Percentiles rank a stretch among this genome's conserved stretches.
phyloP scores from a whole-genome alignment of 257 asterid species.

The Gentiana straminea region DNA sequence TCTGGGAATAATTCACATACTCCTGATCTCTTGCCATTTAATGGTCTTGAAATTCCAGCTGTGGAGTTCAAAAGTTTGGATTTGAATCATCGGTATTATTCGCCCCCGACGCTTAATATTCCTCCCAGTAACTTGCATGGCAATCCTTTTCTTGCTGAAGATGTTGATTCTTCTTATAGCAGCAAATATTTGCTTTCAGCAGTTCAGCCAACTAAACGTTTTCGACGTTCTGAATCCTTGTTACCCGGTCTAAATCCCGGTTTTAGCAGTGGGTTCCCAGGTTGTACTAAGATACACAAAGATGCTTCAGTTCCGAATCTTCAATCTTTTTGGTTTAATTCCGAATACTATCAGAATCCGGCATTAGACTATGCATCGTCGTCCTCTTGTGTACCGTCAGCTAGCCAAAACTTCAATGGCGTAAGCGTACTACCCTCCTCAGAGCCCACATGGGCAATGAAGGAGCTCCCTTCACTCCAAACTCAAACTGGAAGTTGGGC shows the following conservation, averaged over 20 bases:
- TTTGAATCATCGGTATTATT: constrained; percentile 26
- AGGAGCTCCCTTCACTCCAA: constrained; percentile 99
- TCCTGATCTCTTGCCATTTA: constrained; percentile 28
- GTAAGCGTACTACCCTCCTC: constrained; percentile 62
- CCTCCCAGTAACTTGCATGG: constrained; percentile 32
- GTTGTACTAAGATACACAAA: constrained; percentile 23
- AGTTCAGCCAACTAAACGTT: constrained; percentile 46
- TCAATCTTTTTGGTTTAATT: constrained; percentile 33
- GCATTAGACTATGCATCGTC: constrained; percentile 20
- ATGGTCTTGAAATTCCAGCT: constrained; percentile 36
- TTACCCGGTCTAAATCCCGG: constrained; percentile 19
- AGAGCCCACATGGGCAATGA: constrained; percentile 58
- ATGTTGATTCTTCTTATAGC: constrained; percentile 27
- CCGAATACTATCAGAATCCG: constrained; percentile 25
- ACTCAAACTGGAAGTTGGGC: constrained; percentile 52
- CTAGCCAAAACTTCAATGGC: constrained; percentile 59
- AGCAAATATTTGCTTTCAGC: constrained; percentile 20
- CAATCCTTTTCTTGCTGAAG: constrained; percentile 31
- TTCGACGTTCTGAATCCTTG: constrained; percentile 30
- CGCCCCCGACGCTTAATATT: constrained; percentile 27
- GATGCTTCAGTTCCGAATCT: constrained; percentile 25
- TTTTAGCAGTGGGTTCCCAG: constrained; percentile 12
- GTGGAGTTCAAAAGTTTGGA: constrained; percentile 35
- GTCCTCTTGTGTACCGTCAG: constrained; percentile 23
- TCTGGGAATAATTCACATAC: constrained; percentile 30